Base-by-base conservation (phyloP, 805 yeast genomes). In the Pichia ethanolica region DNA sequence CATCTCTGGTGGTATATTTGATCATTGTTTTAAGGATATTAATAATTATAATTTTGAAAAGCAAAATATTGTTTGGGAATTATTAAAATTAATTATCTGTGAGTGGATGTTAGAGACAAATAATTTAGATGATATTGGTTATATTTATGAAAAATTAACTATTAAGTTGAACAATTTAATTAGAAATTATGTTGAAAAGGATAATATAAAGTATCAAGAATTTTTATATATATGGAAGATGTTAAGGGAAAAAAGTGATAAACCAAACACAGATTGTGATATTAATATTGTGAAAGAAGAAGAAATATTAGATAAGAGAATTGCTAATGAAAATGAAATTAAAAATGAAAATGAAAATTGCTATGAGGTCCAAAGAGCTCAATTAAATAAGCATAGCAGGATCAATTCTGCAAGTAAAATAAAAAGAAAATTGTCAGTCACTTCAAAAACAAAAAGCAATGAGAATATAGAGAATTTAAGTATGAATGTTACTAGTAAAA, bases 41-140 rank as follows among this genome's bases (percentile, higher is more conserved):
- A 49, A 49, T 37, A 26, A 36, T 13, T 20, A 8, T 10, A 36
- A 12, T 12, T 25, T 39, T 37, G 26, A 37, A 13, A 34, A 32
- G 7, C 48, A 49, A 39, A 41, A 34, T 12, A 28, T 49, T n/a
- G 12, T 45, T 14, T 44, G 48, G 48, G 52, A 45, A 37, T 14
- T 27, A 8, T 14, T 49, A 12, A 49, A 49, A 42, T 33, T 49
- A 8, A 28, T 45, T 10, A 26, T 49, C 3, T 42, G 42, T 37
- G 28, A 45, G 39, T 49, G 52, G 52, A 36, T 49, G 46, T 27
- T 42, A 10, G 48, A 45, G n/a, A 33, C 35, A 4, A 42, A 36
- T 3, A 26, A 14, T 11, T 27, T 20, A 10, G 27, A n/a, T 10
- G 46, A 45, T 12, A 37, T 35, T 33, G 13, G 5, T 3, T 13